Evolutionary conservation across 2,329 filamentous ascomycete genomes (phyloP), one percentile per base, ranked within the genome.

Genomic region (Monosporascus sp.): DNA sequence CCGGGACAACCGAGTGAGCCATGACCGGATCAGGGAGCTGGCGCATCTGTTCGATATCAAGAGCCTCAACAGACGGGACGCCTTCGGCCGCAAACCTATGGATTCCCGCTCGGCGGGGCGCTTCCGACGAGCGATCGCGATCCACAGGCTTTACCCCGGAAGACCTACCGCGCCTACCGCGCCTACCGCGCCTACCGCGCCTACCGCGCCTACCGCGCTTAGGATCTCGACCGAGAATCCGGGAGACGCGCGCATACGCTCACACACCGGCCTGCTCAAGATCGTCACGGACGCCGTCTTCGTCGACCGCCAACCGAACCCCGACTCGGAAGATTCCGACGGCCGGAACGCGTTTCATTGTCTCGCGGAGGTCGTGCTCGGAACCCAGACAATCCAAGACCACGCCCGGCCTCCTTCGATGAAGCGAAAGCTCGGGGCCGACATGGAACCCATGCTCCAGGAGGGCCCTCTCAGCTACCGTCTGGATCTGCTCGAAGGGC

Each of bases 271-370:
- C 8, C 67, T 77, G 5, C 55, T 77, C 37, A 63, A 60, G 20
- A 64, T 72, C 27, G 67, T 78, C 25, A 65, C 62, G 7, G 64
- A 62, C 2, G 69, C 70, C 3, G 41, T 60, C 3, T 57, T 53
- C 24, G 51, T 57, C 5, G 58, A 63, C 8, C 14, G n/a, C 1
- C 59, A 66, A 47, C 62, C 57, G 17, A 61, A 70, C 42, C 65
- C 72, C 0, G 57, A 50, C 6, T 50, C 62, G 17, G 74, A 78
- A 56, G 75, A 79, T 56, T 39, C 65, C 1, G 63, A 74, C 5
- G 80, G 81, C 5, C 75, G 79, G 22, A 84, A 84, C 54, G 80
- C 75, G 8, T 69, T 84, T 17, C 81, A 84, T 57, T 82, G 79
- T 55, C 74, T 84, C n/a, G 80, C 80, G 2, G 74, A 77, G 54